Conservation (phyloP, 2,329 filamentous ascomycete genomes). For the Aspergillus jensenii region DNA sequence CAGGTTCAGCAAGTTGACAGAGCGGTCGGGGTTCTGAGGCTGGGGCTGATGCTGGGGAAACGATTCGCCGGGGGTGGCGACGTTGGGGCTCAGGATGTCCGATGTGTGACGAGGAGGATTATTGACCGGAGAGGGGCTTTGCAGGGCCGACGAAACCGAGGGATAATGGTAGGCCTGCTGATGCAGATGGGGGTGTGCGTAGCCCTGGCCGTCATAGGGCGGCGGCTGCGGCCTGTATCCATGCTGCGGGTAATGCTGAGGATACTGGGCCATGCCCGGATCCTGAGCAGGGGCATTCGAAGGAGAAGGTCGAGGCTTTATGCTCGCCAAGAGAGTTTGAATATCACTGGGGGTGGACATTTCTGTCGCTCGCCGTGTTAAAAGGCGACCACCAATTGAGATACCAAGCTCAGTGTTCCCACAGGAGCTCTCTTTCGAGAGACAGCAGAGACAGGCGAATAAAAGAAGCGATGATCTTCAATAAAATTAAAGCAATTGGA, state of each 20-base stretch:
- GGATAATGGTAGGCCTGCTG: constrained; percentile 53
- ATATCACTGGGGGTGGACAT: constrained; percentile 50
- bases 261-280: constrained; percentile 25
- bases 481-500: constrained; percentile 2
- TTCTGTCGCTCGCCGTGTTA: constrained; percentile 39
- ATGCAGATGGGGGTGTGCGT: constrained; percentile 30
- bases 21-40: constrained; percentile 47
- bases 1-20: constrained; percentile 62
- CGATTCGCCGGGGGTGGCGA: constrained; percentile 44
- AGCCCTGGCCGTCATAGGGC: constrained; percentile 33
- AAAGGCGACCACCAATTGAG: constrained; percentile 29
- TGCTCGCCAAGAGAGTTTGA: constrained; percentile 48
- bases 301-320: constrained; percentile 42
- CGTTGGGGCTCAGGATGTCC: constrained; percentile 59
- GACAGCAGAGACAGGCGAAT: constrained; percentile 13
- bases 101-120: constrained; percentile 58
- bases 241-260: constrained; percentile 28
- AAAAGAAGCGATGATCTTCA: constrained; percentile 3
- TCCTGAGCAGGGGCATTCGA: constrained; percentile 32
- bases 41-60: constrained; percentile 39
- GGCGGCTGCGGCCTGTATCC: constrained; percentile 31
- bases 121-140: constrained; percentile 55
- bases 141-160: constrained; percentile 58
- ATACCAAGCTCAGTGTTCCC: constrained; percentile 27
- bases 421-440: constrained; percentile 37